These are phyloP conservation scores for Cymbidium sinense DNA, from an alignment of 106 monocot species.

Conservation along the genomic window DNA sequence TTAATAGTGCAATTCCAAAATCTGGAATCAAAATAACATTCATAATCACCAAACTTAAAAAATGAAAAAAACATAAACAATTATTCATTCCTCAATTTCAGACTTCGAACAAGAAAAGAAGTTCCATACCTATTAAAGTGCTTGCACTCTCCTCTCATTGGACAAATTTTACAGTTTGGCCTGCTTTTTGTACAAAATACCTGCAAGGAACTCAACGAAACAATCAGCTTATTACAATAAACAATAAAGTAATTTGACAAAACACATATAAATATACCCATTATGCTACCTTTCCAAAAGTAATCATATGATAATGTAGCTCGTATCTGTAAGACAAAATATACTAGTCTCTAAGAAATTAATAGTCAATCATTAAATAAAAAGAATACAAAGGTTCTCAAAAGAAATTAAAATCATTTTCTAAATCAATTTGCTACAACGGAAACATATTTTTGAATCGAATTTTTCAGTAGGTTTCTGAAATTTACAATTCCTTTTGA, in stretches of 20 bases:
- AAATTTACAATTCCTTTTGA: constrained; percentile 50
- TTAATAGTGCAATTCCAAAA: not conserved
- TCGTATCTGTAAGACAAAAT: constrained; percentile 55
- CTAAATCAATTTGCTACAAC: not conserved
- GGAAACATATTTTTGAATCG: not conserved
- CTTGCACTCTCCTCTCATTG: constrained; percentile 21
- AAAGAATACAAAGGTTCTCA: not conserved
- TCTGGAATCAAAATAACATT: not conserved
- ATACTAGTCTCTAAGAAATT: constrained; percentile 6
- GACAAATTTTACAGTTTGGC: constrained; percentile 18
- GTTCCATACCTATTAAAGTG: constrained; percentile 12
- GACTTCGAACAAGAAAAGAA: not conserved
- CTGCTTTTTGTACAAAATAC: constrained; percentile 19
- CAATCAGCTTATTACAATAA: not conserved
- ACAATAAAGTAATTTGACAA: not conserved
- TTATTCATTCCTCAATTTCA: not conserved
- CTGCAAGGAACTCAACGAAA: constrained; percentile 3
- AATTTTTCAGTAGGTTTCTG: not conserved
- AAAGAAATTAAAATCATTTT: not conserved
- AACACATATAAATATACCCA: not conserved
- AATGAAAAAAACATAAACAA: not conserved
- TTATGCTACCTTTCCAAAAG: constrained; percentile 82
- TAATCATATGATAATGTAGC: constrained; percentile 93
- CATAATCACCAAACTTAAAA: not conserved
- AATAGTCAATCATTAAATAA: not conserved